Base-by-base conservation (phyloP, 1,284 basidiomycete species). In the Cutaneotrichosporon cavernicola region DNA sequence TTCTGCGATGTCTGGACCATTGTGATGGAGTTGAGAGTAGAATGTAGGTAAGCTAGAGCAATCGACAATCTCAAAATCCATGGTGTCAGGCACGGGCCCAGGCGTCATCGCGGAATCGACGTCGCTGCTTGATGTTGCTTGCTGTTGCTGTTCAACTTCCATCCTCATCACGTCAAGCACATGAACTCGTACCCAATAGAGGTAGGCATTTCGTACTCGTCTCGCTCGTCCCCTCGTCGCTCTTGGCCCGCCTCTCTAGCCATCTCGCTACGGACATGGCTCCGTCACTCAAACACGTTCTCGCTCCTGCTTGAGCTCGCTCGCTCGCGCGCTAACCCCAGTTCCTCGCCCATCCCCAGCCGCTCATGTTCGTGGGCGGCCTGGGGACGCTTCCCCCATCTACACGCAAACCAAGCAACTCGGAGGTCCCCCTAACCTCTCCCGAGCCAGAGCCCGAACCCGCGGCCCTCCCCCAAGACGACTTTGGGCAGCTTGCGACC, bases 171-270 rank as follows among this genome's bases (percentile, higher is more conserved):
- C 32, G 18, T 34, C 32, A 31, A 40, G 52, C 70, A 46, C 55
- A 94, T 94, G 92, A 94, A 94, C 79, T 92, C 91, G 31, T 94
- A 94, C 82, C 91, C 91, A 14, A 83, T 86, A 63, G 91, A 93
- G 81, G 83, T 94, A 63, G 60, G 77, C 36, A 2, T 10, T 36
- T 36, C 5, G 11, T 13, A 36, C 8, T 13, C 8, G 34, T 9
- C 34, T 26, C 26, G 26, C 26, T 26, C 26, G 36, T 4, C 36
- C 1, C 13, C 36, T 36, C 36, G 9, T 36, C 36, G 36, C 36
- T 13, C 14, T 57, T 26, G 26, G 26, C 26, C 26, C 26, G 26
- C 26, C 2, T 26, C 26, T 26, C 26, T 26, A 26, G 26, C 26
- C 26, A 26, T 26, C 26, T 26, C 26, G 26, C 26, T 26, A 26